Conservation (phyloP, 257 asterid species). For the Petunia axillaris region DNA sequence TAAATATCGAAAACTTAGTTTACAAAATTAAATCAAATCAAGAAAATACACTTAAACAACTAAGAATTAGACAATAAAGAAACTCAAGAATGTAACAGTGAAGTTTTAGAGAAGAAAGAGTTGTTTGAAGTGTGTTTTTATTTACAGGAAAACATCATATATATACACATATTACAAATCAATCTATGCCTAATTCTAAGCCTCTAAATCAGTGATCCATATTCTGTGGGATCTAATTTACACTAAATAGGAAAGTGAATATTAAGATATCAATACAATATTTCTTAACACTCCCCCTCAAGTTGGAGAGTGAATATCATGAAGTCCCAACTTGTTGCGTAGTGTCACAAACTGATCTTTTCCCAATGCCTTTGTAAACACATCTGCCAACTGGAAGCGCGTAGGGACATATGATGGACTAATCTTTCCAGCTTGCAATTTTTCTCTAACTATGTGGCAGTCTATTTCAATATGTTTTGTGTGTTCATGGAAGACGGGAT, state of each 20-base stretch:
- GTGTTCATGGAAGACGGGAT: conserved; percentile 5
- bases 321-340: not conserved
- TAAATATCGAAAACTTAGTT: not conserved
- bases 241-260: not conserved
- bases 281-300: conserved; percentile 12
- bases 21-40: not conserved
- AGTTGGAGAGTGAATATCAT: conserved; percentile 15
- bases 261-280: not conserved
- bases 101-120: not conserved
- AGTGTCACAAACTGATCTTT: not conserved
- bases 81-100: not conserved
- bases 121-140: not conserved
- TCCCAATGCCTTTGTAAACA: not conserved
- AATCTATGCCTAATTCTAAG: not conserved
- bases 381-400: not conserved
- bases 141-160: not conserved
- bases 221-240: not conserved
- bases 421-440: not conserved
- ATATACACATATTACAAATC: not conserved
- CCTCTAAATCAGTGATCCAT: not conserved
- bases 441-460: not conserved
- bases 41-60: not conserved
- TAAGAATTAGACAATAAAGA: not conserved
- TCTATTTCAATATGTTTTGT: conserved; percentile 25
- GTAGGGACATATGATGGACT: not conserved